Evolutionary conservation across 108 stramenopile species (phyloP).

Genomic region (Mediolabrus comicus): DNA sequence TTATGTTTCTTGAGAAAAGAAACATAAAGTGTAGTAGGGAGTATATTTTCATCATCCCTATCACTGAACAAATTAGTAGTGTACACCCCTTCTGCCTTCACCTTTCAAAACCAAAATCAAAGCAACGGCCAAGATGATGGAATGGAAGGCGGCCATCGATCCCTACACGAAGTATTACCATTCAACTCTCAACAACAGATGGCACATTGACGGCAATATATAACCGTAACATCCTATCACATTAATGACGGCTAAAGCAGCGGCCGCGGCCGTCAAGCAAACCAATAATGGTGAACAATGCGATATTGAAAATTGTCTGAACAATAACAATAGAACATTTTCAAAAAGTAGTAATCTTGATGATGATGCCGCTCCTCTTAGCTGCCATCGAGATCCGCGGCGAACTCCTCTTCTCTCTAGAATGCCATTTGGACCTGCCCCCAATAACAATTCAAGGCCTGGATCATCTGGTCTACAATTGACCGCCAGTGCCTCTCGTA

Average conservation of each 20-base stretch:
- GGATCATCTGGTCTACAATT: no score
- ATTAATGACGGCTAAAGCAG: not conserved
- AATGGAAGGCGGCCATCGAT: no score
- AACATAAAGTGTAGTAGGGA: no score
- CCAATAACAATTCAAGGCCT: constrained; percentile 1
- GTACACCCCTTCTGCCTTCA: no score
- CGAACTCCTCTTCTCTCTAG: constrained; percentile 21
- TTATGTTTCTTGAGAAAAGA: not conserved
- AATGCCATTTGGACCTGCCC: constrained; percentile 32
- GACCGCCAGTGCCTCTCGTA: not conserved
- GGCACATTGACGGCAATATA: no score
- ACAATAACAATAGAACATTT: not conserved
- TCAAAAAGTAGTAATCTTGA: not conserved
- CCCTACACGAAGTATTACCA: no score
- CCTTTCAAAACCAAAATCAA: no score
- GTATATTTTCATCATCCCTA: no score
- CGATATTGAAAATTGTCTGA: not conserved
- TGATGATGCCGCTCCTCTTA: constrained; percentile 14
- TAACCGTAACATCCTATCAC: not conserved
- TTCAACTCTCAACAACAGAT: no score
- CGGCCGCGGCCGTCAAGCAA: not conserved
- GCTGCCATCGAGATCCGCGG: constrained; percentile 33
- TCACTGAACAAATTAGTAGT: no score
- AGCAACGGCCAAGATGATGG: no score
- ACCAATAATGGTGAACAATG: not conserved